These are phyloP conservation scores for Sporobolus alterniflorus DNA, from an alignment of 202 grass and related monocot genomes.

Conservation along the genomic window DNA sequence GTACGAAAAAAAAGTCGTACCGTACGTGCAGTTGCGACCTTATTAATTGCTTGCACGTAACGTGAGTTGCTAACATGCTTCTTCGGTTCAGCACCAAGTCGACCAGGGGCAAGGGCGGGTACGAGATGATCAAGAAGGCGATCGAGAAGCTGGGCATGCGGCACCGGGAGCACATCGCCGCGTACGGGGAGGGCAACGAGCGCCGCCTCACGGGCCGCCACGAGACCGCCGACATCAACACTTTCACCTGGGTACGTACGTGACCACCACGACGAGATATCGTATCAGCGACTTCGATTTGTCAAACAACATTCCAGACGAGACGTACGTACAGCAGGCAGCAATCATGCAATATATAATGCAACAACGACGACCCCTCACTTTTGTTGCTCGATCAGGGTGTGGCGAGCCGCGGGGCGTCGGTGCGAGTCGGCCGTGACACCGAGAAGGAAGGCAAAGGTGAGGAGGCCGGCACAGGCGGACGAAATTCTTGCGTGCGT, in stretches of 20 bases:
- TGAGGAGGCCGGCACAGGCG: neutral
- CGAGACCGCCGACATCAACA: constrained; percentile 96
- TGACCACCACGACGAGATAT: too few relatives aligned
- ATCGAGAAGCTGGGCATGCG: constrained; percentile 68
- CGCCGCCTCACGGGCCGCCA: constrained; percentile 93
- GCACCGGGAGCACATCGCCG: constrained; percentile 91
- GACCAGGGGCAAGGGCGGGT: constrained; percentile 86
- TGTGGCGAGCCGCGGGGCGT: constrained; percentile 83
- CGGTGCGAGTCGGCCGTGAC: constrained; percentile 78
- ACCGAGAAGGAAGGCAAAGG: constrained; percentile 85
- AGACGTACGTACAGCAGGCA: too few relatives aligned
- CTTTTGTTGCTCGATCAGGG: constrained; percentile 38
- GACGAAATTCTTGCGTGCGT: neutral
- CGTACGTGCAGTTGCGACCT: too few relatives aligned
- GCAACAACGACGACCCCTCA: neutral
- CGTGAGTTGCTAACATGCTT: neutral
- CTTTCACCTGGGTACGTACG: constrained; percentile 63
- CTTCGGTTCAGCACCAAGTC: constrained; percentile 64
- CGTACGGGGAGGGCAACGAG: constrained; percentile 90
- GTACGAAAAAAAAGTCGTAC: constrained; percentile 19
- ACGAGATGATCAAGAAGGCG: constrained; percentile 77
- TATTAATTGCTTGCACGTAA: too few relatives aligned
- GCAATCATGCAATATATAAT: too few relatives aligned
- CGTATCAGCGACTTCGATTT: neutral
- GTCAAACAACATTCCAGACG: neutral